phyloP scores from a whole-genome alignment of 495 filamentous ascomycete genomes.

The Pyronema omphalodes region DNA sequence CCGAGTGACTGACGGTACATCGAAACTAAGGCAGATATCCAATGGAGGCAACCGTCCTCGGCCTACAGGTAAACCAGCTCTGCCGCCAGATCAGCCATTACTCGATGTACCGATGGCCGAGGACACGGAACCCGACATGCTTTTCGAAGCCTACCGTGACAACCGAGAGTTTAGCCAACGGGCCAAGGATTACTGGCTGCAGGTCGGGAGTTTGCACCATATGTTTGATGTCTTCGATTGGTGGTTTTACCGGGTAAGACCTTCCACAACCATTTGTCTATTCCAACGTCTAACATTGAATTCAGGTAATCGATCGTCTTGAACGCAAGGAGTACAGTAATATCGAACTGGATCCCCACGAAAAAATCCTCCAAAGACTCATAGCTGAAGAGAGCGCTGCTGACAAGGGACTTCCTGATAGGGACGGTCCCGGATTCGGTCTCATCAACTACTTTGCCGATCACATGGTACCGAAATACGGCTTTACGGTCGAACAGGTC shows the following conservation, averaged over 20 bases:
- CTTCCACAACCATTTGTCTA: background rate
- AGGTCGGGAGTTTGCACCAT: background rate
- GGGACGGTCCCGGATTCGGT: background rate
- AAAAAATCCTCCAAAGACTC: background rate
- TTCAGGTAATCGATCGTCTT: background rate
- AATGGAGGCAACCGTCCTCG: background rate
- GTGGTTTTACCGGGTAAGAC: background rate
- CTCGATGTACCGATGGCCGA: background rate
- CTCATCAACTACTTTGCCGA: constrained; percentile 2
- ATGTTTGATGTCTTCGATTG: background rate
- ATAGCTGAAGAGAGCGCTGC: background rate
- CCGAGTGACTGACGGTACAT: background rate
- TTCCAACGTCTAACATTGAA: background rate
- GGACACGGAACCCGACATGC: background rate
- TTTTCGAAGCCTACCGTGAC: background rate
- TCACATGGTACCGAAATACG: background rate
- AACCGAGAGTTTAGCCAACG: background rate
- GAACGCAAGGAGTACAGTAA: background rate
- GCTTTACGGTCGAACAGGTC: background rate
- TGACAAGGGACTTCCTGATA: background rate
- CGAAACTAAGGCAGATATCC: too few relatives aligned
- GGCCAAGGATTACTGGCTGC: background rate
- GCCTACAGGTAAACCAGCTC: background rate
- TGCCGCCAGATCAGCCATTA: background rate
- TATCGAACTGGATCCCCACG: background rate